Conservation (phyloP, 768 basidiomycete genomes). For the Pholiota molesta region DNA sequence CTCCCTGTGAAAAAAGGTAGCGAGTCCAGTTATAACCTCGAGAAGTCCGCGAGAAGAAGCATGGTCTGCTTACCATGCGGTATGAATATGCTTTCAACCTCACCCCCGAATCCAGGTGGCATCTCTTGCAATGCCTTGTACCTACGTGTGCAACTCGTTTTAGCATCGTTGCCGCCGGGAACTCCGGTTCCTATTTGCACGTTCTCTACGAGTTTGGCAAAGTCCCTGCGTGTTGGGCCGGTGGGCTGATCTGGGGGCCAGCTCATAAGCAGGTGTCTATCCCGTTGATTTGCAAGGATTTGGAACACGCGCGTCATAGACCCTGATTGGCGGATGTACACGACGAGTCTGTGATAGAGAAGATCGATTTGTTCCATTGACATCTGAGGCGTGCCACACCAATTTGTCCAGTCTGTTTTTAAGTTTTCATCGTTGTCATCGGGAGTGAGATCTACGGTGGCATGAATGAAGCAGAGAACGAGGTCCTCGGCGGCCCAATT, state of each 20-base stretch:
- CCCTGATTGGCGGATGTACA: constrained; percentile 52
- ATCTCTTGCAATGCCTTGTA: constrained; percentile 75
- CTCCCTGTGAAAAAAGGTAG: constrained; percentile 46
- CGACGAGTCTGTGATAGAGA: constrained; percentile 60
- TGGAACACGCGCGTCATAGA: constrained; percentile 74
- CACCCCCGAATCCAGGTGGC: constrained; percentile 55
- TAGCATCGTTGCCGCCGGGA: constrained; percentile 65
- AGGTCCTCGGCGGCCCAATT: constrained; percentile 88
- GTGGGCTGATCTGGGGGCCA: constrained; percentile 75
- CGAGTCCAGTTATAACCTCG: constrained; percentile 33
- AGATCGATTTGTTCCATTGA: constrained; percentile 55
- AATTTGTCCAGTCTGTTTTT: constrained; percentile 84
- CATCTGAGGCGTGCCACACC: constrained; percentile 83
- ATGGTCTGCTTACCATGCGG: constrained; percentile 70
- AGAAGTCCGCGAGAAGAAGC: constrained; percentile 27
- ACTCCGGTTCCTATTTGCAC: constrained; percentile 60
- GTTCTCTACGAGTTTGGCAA: constrained; percentile 65
- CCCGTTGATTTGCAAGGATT: constrained; percentile 65
- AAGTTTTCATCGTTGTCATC: constrained; percentile 73
- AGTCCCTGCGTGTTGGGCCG: constrained; percentile 46
- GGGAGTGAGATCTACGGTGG: constrained; percentile 70
- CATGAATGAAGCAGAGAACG: constrained; percentile 88
- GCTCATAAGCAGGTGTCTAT: constrained; percentile 62
- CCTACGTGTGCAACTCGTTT: constrained; percentile 85
- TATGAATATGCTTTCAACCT: constrained; percentile 88